Base-by-base conservation (phyloP, 2,329 filamentous ascomycete species). In the Cadophora sp. region DNA sequence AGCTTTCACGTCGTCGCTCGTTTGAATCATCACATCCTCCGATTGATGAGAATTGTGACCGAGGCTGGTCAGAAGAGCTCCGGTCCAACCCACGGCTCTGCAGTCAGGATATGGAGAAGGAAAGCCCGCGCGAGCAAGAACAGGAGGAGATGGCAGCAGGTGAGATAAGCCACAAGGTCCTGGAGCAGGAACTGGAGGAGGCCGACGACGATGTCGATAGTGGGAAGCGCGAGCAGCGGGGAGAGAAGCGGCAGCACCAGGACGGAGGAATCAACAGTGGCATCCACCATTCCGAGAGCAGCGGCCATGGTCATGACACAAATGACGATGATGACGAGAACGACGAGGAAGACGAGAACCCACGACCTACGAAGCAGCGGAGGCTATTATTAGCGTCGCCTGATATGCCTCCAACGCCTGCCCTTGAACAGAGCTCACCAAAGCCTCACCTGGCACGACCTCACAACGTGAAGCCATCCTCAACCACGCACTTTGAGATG, bases 51-150 rank as follows among this genome's bases (percentile, higher is more conserved):
- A 60, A 64, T 58, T 46, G 53, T 69, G 55, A 64, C 27, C 60
- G 60, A 63, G 22, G 64, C 63, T 53, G 67, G 59, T 66, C 62
- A 55, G 67, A 60, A 43, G 64, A 66, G 53, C 63, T 69, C 29
- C 40, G 59, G 58, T 22, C 50, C 40, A 48, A 59, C 53, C 53
- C 61, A 37, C 64, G 58, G 48, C 53, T 67, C 43, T 22, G 31
- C 29, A 69, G 62, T 69, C 43, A 67, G 55, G 53, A 69, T 34
- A 37, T 26, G 56, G 55, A 66, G 19, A 51, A 62, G 68, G 64
- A 62, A 58, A 50, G 29, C n/a, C 55, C 27, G 46, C 55, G 29
- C 27, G 64, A 66, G 56, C 64, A 65, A 65, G 50, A 58, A 58
- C 43, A 69, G 40, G 61, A 65, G 56, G 40, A 65, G 56, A 34